phyloP scores from a whole-genome alignment of 2,329 filamentous ascomycete species.

The Pseudocercospora macadamiae region DNA sequence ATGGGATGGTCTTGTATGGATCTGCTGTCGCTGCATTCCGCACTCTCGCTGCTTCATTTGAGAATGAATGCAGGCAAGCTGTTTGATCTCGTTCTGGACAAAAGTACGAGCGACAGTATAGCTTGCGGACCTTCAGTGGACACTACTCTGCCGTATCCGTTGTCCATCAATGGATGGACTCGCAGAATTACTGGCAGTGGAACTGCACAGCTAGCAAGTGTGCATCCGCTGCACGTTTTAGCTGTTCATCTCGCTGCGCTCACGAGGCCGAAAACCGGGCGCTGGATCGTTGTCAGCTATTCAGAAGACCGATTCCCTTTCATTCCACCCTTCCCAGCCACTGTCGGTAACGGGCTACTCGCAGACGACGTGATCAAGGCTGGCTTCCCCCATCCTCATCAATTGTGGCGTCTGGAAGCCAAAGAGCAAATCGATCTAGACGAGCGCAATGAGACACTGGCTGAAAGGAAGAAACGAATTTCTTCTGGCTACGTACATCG shows the following conservation, averaged over 20 bases:
- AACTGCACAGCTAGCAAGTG: slow-evolving; percentile 21
- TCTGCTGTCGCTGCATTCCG: slow-evolving; percentile 24
- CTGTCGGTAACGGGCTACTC: slow-evolving; percentile 30
- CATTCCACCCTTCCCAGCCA: slow-evolving; percentile 27
- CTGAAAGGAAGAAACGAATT: slow-evolving; percentile 24
- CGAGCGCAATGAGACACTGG: slow-evolving; percentile 32
- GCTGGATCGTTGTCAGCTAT: slow-evolving; percentile 47
- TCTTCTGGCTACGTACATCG: slow-evolving; percentile 35
- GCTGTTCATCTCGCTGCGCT: slow-evolving; percentile 45
- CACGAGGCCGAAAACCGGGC: slow-evolving; percentile 38
- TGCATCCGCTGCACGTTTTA: slow-evolving; percentile 45
- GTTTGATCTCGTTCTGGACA: slow-evolving; percentile 28
- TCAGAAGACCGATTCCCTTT: slow-evolving; percentile 46
- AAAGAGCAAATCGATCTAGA: slow-evolving; percentile 36
- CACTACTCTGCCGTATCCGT: slow-evolving; percentile 25
- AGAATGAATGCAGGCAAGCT: slow-evolving; percentile 15
- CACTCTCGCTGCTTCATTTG: slow-evolving; percentile 20
- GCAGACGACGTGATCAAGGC: slow-evolving; percentile 31
- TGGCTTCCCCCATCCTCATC: slow-evolving; percentile 42
- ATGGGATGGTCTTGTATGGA: slow-evolving; percentile 29
- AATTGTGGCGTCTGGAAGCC: slow-evolving; percentile 42
- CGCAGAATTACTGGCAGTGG: slow-evolving; percentile 20
- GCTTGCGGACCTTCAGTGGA: slow-evolving; percentile 23
- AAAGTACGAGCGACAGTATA: slow-evolving; percentile 30
- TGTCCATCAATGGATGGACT: slow-evolving; percentile 29